Evolutionary conservation across 805 yeast species (phyloP).

Genomic region (Suhomyces sp.): DNA sequence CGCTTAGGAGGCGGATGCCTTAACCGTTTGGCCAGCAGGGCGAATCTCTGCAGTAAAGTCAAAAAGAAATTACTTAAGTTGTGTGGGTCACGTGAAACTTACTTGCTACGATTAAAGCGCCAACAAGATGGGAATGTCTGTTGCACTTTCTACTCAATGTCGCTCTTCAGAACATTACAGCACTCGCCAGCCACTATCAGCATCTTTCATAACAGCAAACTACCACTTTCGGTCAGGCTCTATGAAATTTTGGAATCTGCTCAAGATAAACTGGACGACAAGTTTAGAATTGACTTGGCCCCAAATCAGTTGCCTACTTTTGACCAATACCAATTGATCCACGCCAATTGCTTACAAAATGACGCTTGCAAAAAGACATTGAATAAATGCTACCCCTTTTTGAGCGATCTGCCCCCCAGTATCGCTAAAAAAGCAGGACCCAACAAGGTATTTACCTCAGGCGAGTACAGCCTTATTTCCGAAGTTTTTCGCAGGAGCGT

Average conservation of each 20-base stretch:
- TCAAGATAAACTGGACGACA: slow-evolving; percentile 25
- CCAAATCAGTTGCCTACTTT: slow-evolving; percentile 41
- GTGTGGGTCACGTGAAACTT: neutral
- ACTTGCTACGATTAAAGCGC: too few species aligned
- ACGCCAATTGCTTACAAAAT: slow-evolving; percentile 26
- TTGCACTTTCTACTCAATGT: slow-evolving; percentile 20
- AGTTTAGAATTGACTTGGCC: slow-evolving; percentile 37
- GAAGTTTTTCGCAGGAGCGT: slow-evolving; percentile 29
- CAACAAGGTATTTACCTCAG: slow-evolving; percentile 32
- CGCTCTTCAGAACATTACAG: slow-evolving; percentile 43
- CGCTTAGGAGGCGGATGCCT: slow-evolving; percentile 48
- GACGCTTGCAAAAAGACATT: slow-evolving; percentile 23
- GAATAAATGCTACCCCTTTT: slow-evolving; percentile 36
- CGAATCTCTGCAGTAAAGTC: slow-evolving; percentile 12
- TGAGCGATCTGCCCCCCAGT: slow-evolving; percentile 21
- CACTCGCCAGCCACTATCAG: slow-evolving; percentile 40
- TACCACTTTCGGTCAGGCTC: slow-evolving; percentile 31
- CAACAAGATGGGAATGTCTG: too few species aligned
- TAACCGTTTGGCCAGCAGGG: slow-evolving; percentile 56
- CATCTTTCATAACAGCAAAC: slow-evolving; percentile 38
- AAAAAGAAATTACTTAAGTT: neutral
- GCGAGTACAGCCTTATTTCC: slow-evolving; percentile 37
- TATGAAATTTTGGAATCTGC: slow-evolving; percentile 33
- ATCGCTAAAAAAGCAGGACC: slow-evolving; percentile 15
- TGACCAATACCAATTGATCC: slow-evolving; percentile 35